Base-by-base conservation (phyloP, 169 alveolate genomes). In the Cryptosporidium ubiquitum region DNA sequence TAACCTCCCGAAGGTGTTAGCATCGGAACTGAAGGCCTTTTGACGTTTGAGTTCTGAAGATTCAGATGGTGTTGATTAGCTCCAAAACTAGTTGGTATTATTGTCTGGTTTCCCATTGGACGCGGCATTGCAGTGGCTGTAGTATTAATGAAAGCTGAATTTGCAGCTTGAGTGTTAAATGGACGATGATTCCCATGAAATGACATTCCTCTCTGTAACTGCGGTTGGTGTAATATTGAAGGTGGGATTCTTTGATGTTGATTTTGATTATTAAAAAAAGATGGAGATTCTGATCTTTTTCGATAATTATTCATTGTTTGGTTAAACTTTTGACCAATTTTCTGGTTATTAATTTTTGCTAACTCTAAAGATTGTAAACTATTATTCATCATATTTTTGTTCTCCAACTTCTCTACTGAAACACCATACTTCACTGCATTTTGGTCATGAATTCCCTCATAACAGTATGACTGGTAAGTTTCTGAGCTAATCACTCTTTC, bases 391-490 rank as follows among this genome's bases (percentile, higher is more conserved):
- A 69, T 42, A 37, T 44, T 44, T 26, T 69, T 69, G 20, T 69
- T 69, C 42, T 69, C 84, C 42, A 69, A 5, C 35, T 69, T 69
- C n/a, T 69, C 84, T n/a, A 12, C 33, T 23, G 33, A 16, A 69
- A 12, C 14, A 5, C 55, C 57, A 1, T 33, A n/a, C 35, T 73
- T 73, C 5, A 18, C 31, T 10, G 35, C 12, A 55, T 35, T 33
- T 33, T 18, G 12, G 18, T 73, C 85, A 58, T 58, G 29, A 18
- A 73, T 52, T 14, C 68, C 75, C 26, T 79, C 89, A 26, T 44
- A 29, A 29, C 75, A 79, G 23, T 79, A 79, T 39, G 75, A 79
- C 33, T 79, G 89, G 69, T 79, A 79, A 39, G 58, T 58, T 16
- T 23, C 75, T 16, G 89, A 79, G 55, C 31, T 61, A 12, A 79